Evolutionary conservation across 345 rosid genomes (phyloP).

Genomic region (Microthlaspi erraticum): DNA sequence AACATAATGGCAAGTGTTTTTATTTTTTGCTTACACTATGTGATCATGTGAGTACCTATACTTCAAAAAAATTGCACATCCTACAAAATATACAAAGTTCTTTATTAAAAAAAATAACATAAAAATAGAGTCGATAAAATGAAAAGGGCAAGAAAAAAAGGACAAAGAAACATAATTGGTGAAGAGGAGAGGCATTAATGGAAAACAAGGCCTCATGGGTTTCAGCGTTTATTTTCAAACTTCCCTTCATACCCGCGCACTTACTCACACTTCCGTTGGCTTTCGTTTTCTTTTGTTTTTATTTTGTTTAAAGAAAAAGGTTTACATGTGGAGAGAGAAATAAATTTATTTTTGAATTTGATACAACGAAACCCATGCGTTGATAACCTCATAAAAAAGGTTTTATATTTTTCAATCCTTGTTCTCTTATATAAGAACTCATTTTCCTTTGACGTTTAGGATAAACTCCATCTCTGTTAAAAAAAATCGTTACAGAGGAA

Average conservation of each 20-base stretch:
- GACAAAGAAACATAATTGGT: constrained; percentile 29
- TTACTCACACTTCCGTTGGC: constrained; percentile 57
- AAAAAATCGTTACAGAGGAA: constrained; percentile 9
- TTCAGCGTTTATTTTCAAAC: constrained; percentile 73
- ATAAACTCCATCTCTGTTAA: constrained; percentile 32
- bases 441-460: constrained; percentile 19
- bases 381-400: background rate
- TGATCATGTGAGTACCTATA: background rate
- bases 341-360: constrained; percentile 7
- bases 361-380: constrained; percentile 32
- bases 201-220: constrained; percentile 48
- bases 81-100: background rate
- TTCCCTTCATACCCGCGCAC: constrained; percentile 64
- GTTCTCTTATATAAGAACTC: constrained; percentile 22
- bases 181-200: constrained; percentile 28
- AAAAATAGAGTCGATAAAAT: background rate
- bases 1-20: constrained; percentile 36
- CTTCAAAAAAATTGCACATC: background rate
- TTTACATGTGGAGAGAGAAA: constrained; percentile 34
- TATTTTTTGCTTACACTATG: background rate
- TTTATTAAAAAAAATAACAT: too few relatives aligned
- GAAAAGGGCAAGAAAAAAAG: background rate
- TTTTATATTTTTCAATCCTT: background rate
- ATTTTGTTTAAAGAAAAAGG: constrained; percentile 12
- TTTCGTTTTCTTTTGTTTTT: constrained; percentile 27